Evolutionary conservation across 129 eudicot species (phyloP), one percentile per base, ranked within the genome.

Genomic region (Artemisia annua): DNA sequence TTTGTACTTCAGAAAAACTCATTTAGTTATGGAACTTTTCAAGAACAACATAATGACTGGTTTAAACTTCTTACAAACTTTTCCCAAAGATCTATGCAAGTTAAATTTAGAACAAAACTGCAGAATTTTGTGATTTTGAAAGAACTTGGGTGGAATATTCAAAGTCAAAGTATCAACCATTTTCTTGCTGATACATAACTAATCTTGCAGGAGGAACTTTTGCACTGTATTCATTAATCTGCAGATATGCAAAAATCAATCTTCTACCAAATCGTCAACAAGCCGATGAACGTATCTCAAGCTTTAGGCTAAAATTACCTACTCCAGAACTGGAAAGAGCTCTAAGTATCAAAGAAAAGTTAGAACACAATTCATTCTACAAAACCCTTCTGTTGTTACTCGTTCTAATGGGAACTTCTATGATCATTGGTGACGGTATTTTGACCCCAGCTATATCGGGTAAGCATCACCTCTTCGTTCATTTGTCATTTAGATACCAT

Each of bases 401-500:
- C 66, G 99, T 94, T 84, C 85, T 94, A 18, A 88, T 80, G 83
- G 99, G 99, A 67, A 94, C 99, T 69, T 94, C 99, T 39, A 88
- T 94, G 99, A 85, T 94, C 52, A 94, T 94, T 50, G 99, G 99
- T 28, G 99, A 94, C 49, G 99, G 99, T 57, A 94, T 94, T 76
- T 75, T 94, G 55, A 94, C 99, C 60, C 99, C 99, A 11, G 97
- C 97, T 32, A 94, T 94, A 66, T 94, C 99, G 58, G 99, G 99
- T 90, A 79, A 18, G 72, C 2, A 7, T 53, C 46, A 8, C 46
- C 46, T 39, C 46, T 7, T 7, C 46, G 0, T 39, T 39, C 10
- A 7, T 1, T 39, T 7, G 2, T 39, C 46, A 7, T 39, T 39
- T 39, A 39, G 46, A 39, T 39, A 39, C 46, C 46, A 39, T 39